Evolutionary conservation across 2,329 filamentous ascomycete genomes (phyloP).

Genomic region (Cytospora piceae): DNA sequence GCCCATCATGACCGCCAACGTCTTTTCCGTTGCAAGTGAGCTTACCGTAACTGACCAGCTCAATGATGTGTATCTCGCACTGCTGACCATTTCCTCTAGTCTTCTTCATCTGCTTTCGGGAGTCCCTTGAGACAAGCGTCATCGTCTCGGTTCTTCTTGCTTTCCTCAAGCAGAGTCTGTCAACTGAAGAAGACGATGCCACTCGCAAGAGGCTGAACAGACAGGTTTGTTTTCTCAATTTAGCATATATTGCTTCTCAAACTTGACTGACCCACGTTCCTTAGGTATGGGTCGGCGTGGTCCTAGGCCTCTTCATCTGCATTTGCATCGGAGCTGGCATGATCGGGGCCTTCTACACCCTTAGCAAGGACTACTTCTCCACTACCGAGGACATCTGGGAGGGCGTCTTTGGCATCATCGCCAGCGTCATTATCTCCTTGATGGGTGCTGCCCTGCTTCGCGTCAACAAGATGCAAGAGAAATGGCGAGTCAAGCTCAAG

Average conservation of each 20-base stretch:
- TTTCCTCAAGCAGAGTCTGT: slow-evolving; percentile 78
- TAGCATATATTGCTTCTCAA: background rate
- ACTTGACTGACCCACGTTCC: background rate
- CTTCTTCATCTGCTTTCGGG: slow-evolving; percentile 85
- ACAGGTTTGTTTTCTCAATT: slow-evolving; percentile 50
- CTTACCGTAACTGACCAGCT: background rate
- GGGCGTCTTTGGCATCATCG: slow-evolving; percentile 69
- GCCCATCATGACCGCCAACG: slow-evolving; percentile 26
- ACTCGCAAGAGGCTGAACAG: slow-evolving; percentile 68
- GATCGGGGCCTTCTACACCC: slow-evolving; percentile 74
- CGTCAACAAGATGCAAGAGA: slow-evolving; percentile 74
- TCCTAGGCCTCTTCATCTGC: slow-evolving; percentile 65
- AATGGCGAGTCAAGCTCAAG: slow-evolving; percentile 76
- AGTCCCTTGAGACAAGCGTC: slow-evolving; percentile 78
- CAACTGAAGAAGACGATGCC: slow-evolving; percentile 61
- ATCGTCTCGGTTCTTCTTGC: slow-evolving; percentile 81
- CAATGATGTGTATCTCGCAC: background rate
- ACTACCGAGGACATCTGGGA: slow-evolving; percentile 73
- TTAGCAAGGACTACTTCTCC: slow-evolving; percentile 65
- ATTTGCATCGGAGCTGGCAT: slow-evolving; percentile 67
- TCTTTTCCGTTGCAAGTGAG: slow-evolving; percentile 26
- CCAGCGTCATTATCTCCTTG: slow-evolving; percentile 71
- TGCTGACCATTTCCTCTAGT: slow-evolving; percentile 42
- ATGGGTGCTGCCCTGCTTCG: slow-evolving; percentile 76
- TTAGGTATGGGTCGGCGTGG: slow-evolving; percentile 67